phyloP scores from a whole-genome alignment of 306 rosid genomes.

The Castanea mollissima region DNA sequence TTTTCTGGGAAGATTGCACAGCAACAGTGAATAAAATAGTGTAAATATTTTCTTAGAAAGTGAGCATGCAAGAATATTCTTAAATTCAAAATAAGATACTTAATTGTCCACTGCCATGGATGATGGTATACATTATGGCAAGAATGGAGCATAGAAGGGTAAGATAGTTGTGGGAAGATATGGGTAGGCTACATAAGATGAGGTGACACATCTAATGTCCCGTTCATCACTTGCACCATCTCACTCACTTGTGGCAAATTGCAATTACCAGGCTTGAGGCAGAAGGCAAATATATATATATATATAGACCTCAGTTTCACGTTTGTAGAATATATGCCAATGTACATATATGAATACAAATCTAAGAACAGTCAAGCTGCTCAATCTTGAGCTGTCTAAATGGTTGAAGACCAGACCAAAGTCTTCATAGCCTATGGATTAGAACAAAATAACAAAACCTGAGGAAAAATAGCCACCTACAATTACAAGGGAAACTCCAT shows the following conservation, averaged over 20 bases:
- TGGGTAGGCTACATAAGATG: not conserved
- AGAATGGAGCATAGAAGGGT: not conserved
- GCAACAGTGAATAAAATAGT: not conserved
- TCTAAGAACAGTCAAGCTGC: not conserved
- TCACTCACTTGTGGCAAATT: not conserved
- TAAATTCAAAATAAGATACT: not conserved
- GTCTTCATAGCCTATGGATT: not conserved
- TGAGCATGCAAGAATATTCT: not conserved
- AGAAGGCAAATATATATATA: not conserved
- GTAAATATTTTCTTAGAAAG: not conserved
- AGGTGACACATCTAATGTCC: not conserved
- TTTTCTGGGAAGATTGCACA: slow-evolving; percentile 5
- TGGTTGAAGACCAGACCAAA: not conserved
- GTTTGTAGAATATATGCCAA: not conserved
- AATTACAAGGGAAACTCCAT: not conserved
- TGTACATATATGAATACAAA: not conserved
- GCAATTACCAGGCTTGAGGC: not conserved
- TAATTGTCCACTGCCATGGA: not conserved
- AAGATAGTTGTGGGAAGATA: not conserved
- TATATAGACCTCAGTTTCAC: not conserved
- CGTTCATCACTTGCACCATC: not conserved
- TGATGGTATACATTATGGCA: not conserved
- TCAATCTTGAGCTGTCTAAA: not conserved
- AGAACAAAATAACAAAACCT: not conserved
- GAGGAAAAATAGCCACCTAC: not conserved